phyloP scores from a whole-genome alignment of 352 stramenopile species.

The Blastocystis sp. region DNA sequence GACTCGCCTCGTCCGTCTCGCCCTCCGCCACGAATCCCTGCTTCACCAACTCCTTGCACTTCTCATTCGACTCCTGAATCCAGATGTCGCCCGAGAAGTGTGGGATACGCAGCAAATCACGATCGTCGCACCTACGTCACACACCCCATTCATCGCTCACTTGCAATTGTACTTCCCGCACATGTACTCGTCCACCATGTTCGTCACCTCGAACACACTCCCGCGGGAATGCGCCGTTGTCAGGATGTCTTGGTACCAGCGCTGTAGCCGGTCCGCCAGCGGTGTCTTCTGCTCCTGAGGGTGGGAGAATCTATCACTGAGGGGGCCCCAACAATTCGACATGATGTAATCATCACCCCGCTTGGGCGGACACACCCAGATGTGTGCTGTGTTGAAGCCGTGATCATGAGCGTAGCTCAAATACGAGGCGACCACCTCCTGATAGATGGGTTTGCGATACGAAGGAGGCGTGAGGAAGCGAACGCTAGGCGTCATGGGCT shows the following conservation, averaged over 20 bases:
- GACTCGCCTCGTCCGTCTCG: background rate
- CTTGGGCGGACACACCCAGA: constrained; percentile 97
- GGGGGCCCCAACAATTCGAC: constrained; percentile 74
- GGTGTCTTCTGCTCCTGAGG: constrained; percentile 96
- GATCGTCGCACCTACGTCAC: constrained; percentile 81
- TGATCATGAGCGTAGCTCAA: constrained; percentile 92
- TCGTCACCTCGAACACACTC: constrained; percentile 88
- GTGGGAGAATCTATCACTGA: constrained; percentile 78
- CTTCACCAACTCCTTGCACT: constrained; percentile 76
- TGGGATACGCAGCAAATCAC: constrained; percentile 74
- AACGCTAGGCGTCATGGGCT: constrained; percentile 74
- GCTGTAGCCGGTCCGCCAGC: constrained; percentile 91
- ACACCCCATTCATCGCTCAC: constrained; percentile 73
- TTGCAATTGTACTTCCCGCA: constrained; percentile 79
- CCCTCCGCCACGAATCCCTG: constrained; percentile 77
- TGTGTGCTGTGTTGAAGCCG: constrained; percentile 93
- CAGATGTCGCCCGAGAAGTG: constrained; percentile 75
- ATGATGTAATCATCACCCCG: constrained; percentile 99
- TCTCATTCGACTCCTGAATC: constrained; percentile 75
- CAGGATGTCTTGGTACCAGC: constrained; percentile 89
- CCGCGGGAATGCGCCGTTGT: constrained; percentile 81
- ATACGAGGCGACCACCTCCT: constrained; percentile 96
- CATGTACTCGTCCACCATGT: constrained; percentile 92
- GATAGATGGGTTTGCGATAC: constrained; percentile 96
- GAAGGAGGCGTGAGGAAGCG: constrained; percentile 93